Base-by-base conservation (phyloP, 352 stramenopile species). In the Globisporangium nodosum region DNA sequence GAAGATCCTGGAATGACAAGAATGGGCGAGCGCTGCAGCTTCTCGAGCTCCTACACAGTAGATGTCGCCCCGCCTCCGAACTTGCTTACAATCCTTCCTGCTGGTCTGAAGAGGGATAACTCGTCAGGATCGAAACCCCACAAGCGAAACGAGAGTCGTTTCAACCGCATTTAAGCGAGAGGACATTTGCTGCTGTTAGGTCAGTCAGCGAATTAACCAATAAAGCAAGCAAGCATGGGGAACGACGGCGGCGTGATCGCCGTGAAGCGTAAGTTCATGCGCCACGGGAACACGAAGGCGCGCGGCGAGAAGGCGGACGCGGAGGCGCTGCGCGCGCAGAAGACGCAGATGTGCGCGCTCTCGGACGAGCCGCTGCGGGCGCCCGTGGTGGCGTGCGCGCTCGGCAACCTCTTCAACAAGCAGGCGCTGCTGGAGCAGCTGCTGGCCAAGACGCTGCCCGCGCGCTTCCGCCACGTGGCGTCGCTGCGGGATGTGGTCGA, bases 241-340 rank as follows among this genome's bases (percentile, higher is more conserved):
- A 96, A 96, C 61, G 91, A 97, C 70, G 91, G 91, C 55, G 91
- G 91, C 61, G 91, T 97, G 52, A 88, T 97, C 78, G 91, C 91
- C n/a, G 89, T 96, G 52, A 94, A 97, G 81, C 85, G 91, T 78
- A 94, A 95, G 78, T 97, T 95, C 73, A 94, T 97, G 87, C 85
- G 88, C 59, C 85, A 94, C 61, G 85, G 74, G 43, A 89, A 96
- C 63, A 65, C 77, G 20, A 92, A 93, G 60, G 65, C 78, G 24
- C 76, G 76, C 45, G 58, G 71, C 20, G 85, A 95, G 67, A 82
- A 91, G 51, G 65, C 68, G 43, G 76, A 95, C 59, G 64, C 80
- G 49, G 71, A 92, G 24, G 59, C 69, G 30, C 64, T 78, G 24
- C 81, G 84, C 16, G 52, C 71, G 43, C 80, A 94, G 69, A 72